These are phyloP conservation scores for Stephanodiscus minutulus DNA, from an alignment of 108 stramenopile species.

Conservation along the genomic window DNA sequence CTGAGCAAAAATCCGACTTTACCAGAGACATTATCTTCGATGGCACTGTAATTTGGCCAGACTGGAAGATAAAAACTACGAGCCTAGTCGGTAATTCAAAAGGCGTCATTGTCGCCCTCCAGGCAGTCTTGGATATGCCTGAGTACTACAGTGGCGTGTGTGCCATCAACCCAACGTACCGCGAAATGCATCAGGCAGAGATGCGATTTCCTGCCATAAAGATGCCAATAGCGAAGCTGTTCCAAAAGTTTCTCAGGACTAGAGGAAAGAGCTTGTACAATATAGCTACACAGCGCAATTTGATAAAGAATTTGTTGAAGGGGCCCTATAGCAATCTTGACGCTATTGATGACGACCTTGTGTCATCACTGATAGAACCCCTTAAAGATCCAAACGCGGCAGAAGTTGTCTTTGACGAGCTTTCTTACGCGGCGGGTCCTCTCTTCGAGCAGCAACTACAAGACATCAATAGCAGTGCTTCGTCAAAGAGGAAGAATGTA, in stretches of 20 bases:
- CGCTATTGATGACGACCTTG: slow-evolving; percentile 51
- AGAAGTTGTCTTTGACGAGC: slow-evolving; percentile 65
- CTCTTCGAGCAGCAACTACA: slow-evolving; percentile 67
- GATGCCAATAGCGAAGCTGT: too few species aligned
- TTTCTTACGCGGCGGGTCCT: slow-evolving; percentile 59
- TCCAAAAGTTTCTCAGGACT: too few species aligned
- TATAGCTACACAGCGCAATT: too few species aligned
- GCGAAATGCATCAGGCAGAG: slow-evolving; percentile 58
- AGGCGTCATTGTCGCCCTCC: slow-evolving; percentile 54
- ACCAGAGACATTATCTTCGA: slow-evolving; percentile 57
- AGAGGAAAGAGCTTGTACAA: too few species aligned
- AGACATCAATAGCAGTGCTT: slow-evolving; percentile 13
- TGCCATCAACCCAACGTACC: slow-evolving; percentile 32
- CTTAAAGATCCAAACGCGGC: slow-evolving; percentile 47
- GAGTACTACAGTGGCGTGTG: slow-evolving; percentile 36
- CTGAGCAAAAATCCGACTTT: slow-evolving; percentile 76
- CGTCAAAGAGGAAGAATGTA: slow-evolving; percentile 12
- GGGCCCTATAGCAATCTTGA: slow-evolving; percentile 51
- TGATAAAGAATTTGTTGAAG: slow-evolving; percentile 4
- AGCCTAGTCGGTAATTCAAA: slow-evolving; percentile 61
- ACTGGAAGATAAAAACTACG: slow-evolving; percentile 21
- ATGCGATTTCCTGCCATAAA: too few species aligned
- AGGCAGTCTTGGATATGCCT: slow-evolving; percentile 50
- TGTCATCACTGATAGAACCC: slow-evolving; percentile 41
- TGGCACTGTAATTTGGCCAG: slow-evolving; percentile 16